Conservation (phyloP, 108 stramenopile genomes). For the Nitzschia inconspicua region DNA sequence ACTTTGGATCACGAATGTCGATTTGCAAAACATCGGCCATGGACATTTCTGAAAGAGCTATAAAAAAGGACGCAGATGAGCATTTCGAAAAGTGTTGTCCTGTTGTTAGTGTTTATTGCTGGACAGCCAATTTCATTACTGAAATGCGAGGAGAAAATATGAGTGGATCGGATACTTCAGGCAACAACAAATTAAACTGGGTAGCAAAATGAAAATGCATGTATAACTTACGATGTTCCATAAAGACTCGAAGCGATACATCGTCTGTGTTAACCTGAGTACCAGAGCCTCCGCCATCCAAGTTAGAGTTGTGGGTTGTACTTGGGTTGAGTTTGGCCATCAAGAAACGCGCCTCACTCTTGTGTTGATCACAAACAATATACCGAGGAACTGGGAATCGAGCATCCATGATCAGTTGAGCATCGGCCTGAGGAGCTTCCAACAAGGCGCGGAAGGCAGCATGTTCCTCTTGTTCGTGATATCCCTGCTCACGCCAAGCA, state of each 20-base stretch:
- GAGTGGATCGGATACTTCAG: background rate
- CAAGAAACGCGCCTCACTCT: constrained; percentile 97
- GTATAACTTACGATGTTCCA: constrained; percentile 87
- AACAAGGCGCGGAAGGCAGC: constrained; percentile 90
- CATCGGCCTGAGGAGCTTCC: constrained; percentile 95
- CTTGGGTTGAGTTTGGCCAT: constrained; percentile 99
- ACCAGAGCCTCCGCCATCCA: constrained; percentile 65
- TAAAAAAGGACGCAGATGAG: too few relatives aligned
- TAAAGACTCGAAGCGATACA: constrained; percentile 97
- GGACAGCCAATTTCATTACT: constrained; percentile 79
- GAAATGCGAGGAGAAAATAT: background rate
- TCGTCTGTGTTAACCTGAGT: constrained; percentile 98
- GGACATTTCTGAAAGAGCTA: too few relatives aligned
- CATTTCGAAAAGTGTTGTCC: too few relatives aligned
- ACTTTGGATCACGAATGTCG: too few relatives aligned
- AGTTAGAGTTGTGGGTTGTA: constrained; percentile 90
- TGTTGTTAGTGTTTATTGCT: too few relatives aligned
- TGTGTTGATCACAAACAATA: constrained; percentile 99
- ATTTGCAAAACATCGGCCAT: too few relatives aligned
- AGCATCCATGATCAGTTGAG: constrained; percentile 96
- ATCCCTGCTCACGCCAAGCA: constrained; percentile 97
- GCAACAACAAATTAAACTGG: background rate
- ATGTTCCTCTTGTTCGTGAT: constrained; percentile 97
- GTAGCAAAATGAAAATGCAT: background rate
- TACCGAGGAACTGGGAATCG: constrained; percentile 97